Evolutionary conservation across 495 filamentous ascomycete species (phyloP).

Genomic region (Xylaria telfairii): DNA sequence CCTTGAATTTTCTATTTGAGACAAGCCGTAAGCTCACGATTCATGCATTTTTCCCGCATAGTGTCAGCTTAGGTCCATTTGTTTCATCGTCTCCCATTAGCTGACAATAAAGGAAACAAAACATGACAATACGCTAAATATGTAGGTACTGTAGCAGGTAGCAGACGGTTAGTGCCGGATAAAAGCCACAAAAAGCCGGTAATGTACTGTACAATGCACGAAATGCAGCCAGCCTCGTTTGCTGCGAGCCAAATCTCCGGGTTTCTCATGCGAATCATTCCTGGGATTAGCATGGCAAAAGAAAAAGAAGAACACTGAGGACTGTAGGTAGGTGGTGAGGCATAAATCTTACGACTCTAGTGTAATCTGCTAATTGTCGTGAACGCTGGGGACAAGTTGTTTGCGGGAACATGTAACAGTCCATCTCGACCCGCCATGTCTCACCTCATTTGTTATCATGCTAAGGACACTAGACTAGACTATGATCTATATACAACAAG

Average conservation of each 20-base stretch:
- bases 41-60: conserved; percentile 25
- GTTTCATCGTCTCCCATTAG: conserved; percentile 22
- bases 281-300: conserved; percentile 2
- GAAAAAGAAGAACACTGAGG: background rate
- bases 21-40: conserved; percentile 18
- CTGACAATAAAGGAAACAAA: conserved; percentile 2
- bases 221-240: conserved; percentile 17
- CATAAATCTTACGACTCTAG: background rate
- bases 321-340: background rate
- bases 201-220: background rate
- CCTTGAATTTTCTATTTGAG: conserved; percentile 24
- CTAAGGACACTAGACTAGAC: background rate
- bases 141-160: too few species aligned
- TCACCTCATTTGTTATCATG: conserved; percentile 17
- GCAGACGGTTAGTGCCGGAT: background rate
- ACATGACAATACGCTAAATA: background rate
- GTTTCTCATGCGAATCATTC: conserved; percentile 19
- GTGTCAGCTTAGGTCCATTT: conserved; percentile 18
- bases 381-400: conserved; percentile 4
- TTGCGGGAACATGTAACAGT: conserved; percentile 7
- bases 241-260: conserved; percentile 12
- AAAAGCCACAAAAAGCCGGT: background rate
- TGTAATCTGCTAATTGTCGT: background rate
- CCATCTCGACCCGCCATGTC: conserved; percentile 15
- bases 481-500: conserved; percentile 10